Evolutionary conservation across 2,329 filamentous ascomycete genomes (phyloP).

Genomic region (Incumbomyces lentus): DNA sequence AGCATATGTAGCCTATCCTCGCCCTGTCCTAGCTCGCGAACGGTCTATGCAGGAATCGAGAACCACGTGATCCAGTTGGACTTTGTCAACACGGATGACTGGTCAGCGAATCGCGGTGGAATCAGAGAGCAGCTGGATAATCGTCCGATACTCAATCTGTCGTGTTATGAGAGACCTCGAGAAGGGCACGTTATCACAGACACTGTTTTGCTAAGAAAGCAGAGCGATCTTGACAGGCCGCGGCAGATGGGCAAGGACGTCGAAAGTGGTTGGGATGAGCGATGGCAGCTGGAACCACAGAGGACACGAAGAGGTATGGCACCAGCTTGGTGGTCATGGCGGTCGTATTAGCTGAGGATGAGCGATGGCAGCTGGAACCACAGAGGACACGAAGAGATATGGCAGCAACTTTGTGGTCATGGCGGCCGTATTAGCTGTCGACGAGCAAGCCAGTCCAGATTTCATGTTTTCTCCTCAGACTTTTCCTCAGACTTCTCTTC

Average conservation of each 20-base stretch:
- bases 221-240: slow-evolving; percentile 3
- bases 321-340: not conserved
- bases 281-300: slow-evolving; percentile 11
- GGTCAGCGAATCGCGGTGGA: slow-evolving; percentile 16
- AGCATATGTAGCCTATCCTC: slow-evolving; percentile 36
- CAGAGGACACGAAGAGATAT: not conserved
- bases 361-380: slow-evolving; percentile 13
- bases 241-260: not conserved
- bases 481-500: slow-evolving; percentile 3
- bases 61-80: slow-evolving; percentile 34
- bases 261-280: slow-evolving; percentile 14
- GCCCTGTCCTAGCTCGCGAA: slow-evolving; percentile 35
- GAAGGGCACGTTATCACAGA: slow-evolving; percentile 19
- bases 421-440: not conserved
- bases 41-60: slow-evolving; percentile 36
- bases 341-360: slow-evolving; percentile 6
- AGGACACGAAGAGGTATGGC: not conserved
- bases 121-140: slow-evolving; percentile 21
- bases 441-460: not conserved
- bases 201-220: slow-evolving; percentile 18
- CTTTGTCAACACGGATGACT: slow-evolving; percentile 35
- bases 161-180: slow-evolving; percentile 35
- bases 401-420: not conserved
- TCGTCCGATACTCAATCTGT: slow-evolving; percentile 20
- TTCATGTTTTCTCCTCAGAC: slow-evolving; percentile 2